Evolutionary conservation across 306 rosid genomes (phyloP).

Genomic region (Pterocarpus macrocarpus): DNA sequence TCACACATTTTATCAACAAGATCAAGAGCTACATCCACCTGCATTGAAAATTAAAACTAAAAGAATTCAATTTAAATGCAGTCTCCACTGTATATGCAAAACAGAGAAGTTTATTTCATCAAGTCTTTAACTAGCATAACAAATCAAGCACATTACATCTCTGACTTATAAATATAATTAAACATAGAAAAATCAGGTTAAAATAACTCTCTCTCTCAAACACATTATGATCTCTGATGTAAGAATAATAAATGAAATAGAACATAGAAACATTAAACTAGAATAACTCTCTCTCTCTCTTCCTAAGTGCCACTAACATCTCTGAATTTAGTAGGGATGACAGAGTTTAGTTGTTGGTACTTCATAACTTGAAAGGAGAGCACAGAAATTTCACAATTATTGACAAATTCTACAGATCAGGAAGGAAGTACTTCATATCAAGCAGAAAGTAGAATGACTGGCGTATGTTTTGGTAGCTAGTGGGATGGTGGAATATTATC

Average conservation of each 20-base stretch:
- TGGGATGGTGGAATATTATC: not conserved
- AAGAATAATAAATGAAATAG: not conserved
- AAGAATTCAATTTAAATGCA: conserved; percentile 24
- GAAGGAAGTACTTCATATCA: conserved; percentile 1
- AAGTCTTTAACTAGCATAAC: conserved; percentile 1
- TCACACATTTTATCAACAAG: conserved; percentile 72
- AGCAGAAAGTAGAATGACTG: not conserved
- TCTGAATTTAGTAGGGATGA: not conserved
- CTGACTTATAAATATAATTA: not conserved
- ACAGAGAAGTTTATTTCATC: not conserved
- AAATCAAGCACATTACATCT: conserved; percentile 17
- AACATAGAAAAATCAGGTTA: not conserved
- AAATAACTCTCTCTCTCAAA: too few relatives aligned
- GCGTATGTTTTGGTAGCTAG: not conserved
- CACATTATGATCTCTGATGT: not conserved
- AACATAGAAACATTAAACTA: not conserved
- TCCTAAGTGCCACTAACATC: too few relatives aligned
- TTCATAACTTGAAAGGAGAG: not conserved
- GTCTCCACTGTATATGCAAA: conserved; percentile 18
- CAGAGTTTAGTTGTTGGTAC: not conserved
- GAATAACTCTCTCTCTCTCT: not conserved
- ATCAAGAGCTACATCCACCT: conserved; percentile 81
- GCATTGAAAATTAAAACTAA: conserved; percentile 40
- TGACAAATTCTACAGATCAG: not conserved
- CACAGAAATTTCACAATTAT: not conserved